Base-by-base conservation (phyloP, 169 alveolate species). In the Babesia sp. region DNA sequence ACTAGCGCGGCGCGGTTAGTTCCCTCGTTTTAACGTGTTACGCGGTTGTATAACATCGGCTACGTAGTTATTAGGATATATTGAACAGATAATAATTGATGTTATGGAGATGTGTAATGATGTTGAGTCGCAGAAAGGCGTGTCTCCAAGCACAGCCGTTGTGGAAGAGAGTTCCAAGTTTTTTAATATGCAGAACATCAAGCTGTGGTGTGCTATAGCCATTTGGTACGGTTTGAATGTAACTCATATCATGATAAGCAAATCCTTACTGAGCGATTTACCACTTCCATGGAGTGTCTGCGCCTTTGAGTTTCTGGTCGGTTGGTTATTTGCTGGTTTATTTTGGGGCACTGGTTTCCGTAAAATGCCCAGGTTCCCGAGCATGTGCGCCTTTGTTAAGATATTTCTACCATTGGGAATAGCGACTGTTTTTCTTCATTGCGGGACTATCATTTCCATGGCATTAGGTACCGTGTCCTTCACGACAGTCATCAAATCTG, bases 381-480 rank as follows among this genome's bases (percentile, higher is more conserved):
- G 86, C 16, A 24, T 29, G 29, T 71, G 56, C 34, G 46, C 68
- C 28, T 83, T 87, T 71, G 28, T 74, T 33, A 87, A 56, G 63
- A 66, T 68, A 36, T 74, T 91, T 16, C 56, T 69, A 28, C 94
- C 94, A 0, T 94, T 84, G 83, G 94, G 95, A 20, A 26, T 84
- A 1, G 86, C 84, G 26, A 94, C 92, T 59, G 78, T 87, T 6
- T 44, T 81, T 26, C 94, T 91, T 37, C 95, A 91, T 71, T 63
- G 80, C 31, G 95, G 95, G 2, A 93, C 95, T 2, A 94, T 91
- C 20, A 80, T 87, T 11, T 72, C 94, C 11, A 90, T 91, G 93
- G 90, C 90, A 20, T 29, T 81, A 5, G 94, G 95, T 3, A 87
- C 93, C 28, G 94, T 90, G 24, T 91, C 95, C 16, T 90, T 90